Percentiles rank a stretch among this genome's conserved stretches.
Conservation (phyloP, 2,329 filamentous ascomycete species). For the Fusarium lyarnte region DNA sequence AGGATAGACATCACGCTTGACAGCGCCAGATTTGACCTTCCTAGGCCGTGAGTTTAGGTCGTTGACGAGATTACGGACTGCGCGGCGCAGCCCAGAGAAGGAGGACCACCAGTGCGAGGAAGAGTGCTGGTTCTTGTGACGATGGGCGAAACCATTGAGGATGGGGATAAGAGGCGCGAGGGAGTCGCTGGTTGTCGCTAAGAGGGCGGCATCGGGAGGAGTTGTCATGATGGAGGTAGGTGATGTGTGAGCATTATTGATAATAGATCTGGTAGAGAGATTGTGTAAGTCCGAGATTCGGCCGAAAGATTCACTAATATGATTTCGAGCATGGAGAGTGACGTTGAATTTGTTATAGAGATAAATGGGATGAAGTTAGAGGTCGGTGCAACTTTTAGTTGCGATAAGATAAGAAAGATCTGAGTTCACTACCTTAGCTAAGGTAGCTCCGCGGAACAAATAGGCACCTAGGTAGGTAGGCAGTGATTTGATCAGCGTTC, state of each 20-base stretch:
- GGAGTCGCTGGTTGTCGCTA: constrained; percentile 35
- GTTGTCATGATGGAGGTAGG: constrained; percentile 17
- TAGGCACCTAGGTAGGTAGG: too few relatives aligned
- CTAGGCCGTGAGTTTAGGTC: constrained; percentile 27
- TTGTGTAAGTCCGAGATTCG: constrained; percentile 12
- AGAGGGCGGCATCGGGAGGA: constrained; percentile 3
- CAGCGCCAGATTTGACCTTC: constrained; percentile 15
- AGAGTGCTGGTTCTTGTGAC: constrained; percentile 92
- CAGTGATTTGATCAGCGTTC: background rate
- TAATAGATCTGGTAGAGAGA: background rate
- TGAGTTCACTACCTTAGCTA: too few relatives aligned
- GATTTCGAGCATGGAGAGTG: constrained; percentile 11
- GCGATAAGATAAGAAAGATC: constrained; percentile 22
- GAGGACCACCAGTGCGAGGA: constrained; percentile 81
- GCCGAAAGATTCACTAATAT: background rate
- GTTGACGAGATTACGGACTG: constrained; percentile 63
- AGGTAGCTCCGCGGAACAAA: background rate
- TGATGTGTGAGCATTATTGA: constrained; percentile 6
- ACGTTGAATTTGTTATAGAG: constrained; percentile 5
- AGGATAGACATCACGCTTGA: constrained; percentile 15
- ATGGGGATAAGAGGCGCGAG: constrained; percentile 59
- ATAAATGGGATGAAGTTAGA: background rate
- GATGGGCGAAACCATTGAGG: constrained; percentile 78
- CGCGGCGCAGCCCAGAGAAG: constrained; percentile 76
- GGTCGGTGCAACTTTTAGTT: constrained; percentile 7